Conservation (phyloP, 768 basidiomycete genomes). For the Artomyces pyxidatus region DNA sequence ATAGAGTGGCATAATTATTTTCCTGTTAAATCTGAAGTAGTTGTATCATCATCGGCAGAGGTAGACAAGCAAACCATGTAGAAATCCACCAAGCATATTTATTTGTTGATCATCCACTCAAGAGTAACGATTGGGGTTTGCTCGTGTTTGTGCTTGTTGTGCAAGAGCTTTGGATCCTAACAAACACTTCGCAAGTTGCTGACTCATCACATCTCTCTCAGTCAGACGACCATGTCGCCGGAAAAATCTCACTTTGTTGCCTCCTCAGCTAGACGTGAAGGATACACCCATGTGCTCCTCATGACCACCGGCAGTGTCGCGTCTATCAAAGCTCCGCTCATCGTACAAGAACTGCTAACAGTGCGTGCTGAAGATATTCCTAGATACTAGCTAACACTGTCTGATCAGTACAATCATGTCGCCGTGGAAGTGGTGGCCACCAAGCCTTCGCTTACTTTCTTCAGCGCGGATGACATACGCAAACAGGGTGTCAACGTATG, state of each 20-base stretch:
- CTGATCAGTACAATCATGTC: slow-evolving; percentile 58
- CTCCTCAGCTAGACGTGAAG: slow-evolving; percentile 25
- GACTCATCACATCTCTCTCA: background rate
- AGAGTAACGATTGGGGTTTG: no score
- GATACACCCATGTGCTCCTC: slow-evolving; percentile 61
- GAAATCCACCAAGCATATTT: no score
- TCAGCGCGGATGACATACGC: slow-evolving; percentile 43
- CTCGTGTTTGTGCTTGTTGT: background rate
- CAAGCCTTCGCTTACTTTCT: slow-evolving; percentile 72
- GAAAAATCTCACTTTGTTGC: slow-evolving; percentile 8
- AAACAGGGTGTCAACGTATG: slow-evolving; percentile 58
- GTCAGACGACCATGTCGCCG: background rate
- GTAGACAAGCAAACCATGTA: no score
- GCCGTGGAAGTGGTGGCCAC: slow-evolving; percentile 82
- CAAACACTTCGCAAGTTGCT: background rate
- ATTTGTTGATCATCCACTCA: no score
- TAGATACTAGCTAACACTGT: background rate
- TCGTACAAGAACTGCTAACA: slow-evolving; percentile 65
- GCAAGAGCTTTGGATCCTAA: background rate
- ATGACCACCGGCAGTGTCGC: slow-evolving; percentile 95
- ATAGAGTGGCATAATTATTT: no score
- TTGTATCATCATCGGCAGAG: no score
- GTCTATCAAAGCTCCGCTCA: slow-evolving; percentile 87
- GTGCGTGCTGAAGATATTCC: slow-evolving; percentile 31
- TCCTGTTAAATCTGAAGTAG: no score